Evolutionary conservation across 75 land plant genomes (phyloP).

Genomic region (Pinus tabuliformis): DNA sequence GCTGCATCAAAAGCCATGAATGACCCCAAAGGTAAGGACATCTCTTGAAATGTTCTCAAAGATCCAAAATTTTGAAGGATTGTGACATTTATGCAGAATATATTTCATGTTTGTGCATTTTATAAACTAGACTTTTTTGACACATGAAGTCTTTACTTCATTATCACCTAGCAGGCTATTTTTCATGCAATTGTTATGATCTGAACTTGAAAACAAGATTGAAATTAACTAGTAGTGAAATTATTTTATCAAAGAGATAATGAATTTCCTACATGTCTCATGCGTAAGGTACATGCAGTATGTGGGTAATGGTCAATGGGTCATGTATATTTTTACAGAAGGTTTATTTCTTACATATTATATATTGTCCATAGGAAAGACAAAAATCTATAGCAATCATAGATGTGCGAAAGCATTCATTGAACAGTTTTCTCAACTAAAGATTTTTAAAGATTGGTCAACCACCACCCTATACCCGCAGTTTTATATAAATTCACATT

Average conservation of each 20-base stretch:
- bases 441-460: too few relatives aligned
- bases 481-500: too few relatives aligned
- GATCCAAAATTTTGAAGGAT: neutral
- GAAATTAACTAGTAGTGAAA: neutral
- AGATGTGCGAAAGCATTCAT: neutral
- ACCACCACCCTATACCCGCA: too few relatives aligned
- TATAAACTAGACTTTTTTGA: neutral
- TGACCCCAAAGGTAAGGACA: conserved; percentile 70
- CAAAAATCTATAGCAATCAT: neutral
- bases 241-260: neutral
- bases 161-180: neutral
- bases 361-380: neutral
- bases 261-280: neutral
- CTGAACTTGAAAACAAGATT: neutral
- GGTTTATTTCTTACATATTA: neutral
- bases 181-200: neutral
- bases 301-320: neutral
- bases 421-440: neutral
- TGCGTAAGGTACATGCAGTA: neutral
- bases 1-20: conserved; percentile 73
- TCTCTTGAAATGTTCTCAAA: neutral
- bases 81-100: neutral
- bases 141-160: neutral
- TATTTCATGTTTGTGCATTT: neutral
- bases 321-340: neutral